Conservation (phyloP, 2,329 filamentous ascomycete genomes). For the Colletotrichum falcatum region DNA sequence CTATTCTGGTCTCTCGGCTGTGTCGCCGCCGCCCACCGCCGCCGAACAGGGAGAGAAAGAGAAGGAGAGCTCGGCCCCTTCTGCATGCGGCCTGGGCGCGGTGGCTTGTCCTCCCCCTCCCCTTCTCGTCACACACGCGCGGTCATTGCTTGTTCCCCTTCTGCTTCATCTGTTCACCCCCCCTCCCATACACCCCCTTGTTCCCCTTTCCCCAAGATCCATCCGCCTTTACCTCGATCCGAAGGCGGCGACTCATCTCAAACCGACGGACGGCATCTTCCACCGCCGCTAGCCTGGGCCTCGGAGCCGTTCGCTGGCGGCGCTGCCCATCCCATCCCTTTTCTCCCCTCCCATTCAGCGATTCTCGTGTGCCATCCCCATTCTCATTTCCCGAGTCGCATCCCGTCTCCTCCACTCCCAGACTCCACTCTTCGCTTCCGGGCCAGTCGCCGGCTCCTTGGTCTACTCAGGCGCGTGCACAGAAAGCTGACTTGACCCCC, state of each 20-base stretch:
- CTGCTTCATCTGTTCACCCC: constrained; percentile 17
- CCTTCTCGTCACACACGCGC: constrained; percentile 21
- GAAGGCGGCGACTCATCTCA: constrained; percentile 20
- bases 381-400: constrained; percentile 39
- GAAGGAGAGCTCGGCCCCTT: constrained; percentile 38
- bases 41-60: constrained; percentile 26
- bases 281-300: constrained; percentile 31
- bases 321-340: constrained; percentile 17
- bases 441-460: constrained; percentile 22
- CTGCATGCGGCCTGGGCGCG: constrained; percentile 41
- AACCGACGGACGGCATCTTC: constrained; percentile 33
- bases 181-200: constrained; percentile 2
- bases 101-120: constrained; percentile 36
- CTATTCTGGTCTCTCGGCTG: constrained; percentile 38
- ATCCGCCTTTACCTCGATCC: constrained; percentile 33
- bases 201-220: constrained; percentile 22
- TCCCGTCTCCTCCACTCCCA: constrained; percentile 24
- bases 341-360: constrained; percentile 10
- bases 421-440: constrained; percentile 34
- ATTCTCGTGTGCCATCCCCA: constrained; percentile 27
- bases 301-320: constrained; percentile 25
- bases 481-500: constrained; percentile 22
- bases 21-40: constrained; percentile 24
- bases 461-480: constrained; percentile 5
- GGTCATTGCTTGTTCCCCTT: constrained; percentile 19